Evolutionary conservation across 2,329 filamentous ascomycete species (phyloP).

Genomic region (Fusarium xyrophilum): DNA sequence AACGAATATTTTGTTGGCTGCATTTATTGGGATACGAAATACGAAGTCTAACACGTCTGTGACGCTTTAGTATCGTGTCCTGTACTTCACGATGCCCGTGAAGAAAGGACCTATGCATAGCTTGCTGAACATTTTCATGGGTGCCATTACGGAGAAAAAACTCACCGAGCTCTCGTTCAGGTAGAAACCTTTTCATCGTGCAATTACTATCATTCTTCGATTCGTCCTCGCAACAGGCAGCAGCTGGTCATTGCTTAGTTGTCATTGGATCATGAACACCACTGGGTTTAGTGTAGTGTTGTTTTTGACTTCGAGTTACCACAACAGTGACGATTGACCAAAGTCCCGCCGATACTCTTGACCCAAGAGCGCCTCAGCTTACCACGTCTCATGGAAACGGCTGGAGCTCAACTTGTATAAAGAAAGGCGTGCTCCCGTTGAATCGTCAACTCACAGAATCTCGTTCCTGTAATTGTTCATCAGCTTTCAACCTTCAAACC

Average conservation of each 20-base stretch:
- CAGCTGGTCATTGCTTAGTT: background rate
- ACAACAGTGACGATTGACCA: background rate
- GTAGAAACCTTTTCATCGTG: too few species aligned
- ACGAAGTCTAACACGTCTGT: background rate
- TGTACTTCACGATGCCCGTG: background rate
- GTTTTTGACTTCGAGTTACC: background rate
- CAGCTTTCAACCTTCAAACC: background rate
- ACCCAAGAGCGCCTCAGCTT: background rate
- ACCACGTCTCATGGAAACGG: background rate
- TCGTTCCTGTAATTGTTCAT: background rate
- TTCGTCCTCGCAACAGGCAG: background rate
- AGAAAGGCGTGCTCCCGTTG: background rate
- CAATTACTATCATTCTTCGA: background rate
- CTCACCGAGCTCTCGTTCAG: background rate
- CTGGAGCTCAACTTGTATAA: background rate
- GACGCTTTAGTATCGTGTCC: background rate
- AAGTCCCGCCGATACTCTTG: background rate
- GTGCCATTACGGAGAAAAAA: background rate
- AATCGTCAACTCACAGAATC: background rate
- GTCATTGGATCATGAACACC: background rate
- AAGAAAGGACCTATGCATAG: background rate
- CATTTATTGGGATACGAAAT: background rate
- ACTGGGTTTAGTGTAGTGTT: background rate
- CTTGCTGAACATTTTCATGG: background rate
- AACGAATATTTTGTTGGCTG: fast-evolving